phyloP scores from a whole-genome alignment of 257 asterid species.

The Salvia splendens region DNA sequence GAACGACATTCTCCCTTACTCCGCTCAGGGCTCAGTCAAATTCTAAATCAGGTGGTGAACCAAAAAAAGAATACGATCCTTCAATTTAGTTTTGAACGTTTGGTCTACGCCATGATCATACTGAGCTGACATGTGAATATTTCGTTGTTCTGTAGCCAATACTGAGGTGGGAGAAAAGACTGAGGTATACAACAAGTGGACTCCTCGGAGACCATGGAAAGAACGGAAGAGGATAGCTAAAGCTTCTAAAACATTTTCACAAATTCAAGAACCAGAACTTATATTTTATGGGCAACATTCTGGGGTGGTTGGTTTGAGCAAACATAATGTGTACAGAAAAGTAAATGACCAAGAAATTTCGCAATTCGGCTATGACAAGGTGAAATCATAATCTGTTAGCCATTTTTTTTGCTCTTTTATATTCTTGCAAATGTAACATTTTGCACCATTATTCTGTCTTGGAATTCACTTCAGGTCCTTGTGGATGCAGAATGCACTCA shows the following conservation, averaged over 20 bases:
- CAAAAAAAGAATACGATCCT: slow-evolving; percentile 18
- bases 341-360: slow-evolving; percentile 41
- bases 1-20: slow-evolving; percentile 71
- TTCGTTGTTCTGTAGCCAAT: slow-evolving; percentile 35
- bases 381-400: slow-evolving; percentile 13
- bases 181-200: slow-evolving; percentile 71
- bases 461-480: slow-evolving; percentile 62
- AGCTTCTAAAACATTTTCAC: slow-evolving; percentile 41
- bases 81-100: slow-evolving; percentile 2
- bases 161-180: slow-evolving; percentile 34
- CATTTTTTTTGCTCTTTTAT: slow-evolving; percentile 14
- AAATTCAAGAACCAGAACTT: slow-evolving; percentile 75
- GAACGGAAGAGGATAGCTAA: slow-evolving; percentile 73
- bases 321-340: slow-evolving; percentile 45
- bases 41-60: slow-evolving; percentile 46
- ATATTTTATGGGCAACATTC: slow-evolving; percentile 72
- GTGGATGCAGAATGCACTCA: slow-evolving; percentile 99
- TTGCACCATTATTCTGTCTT: slow-evolving; percentile 19
- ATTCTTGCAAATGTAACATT: not conserved
- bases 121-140: slow-evolving; percentile 21
- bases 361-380: slow-evolving; percentile 85
- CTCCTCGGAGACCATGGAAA: slow-evolving; percentile 72
- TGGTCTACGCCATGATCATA: slow-evolving; percentile 24
- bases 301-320: slow-evolving; percentile 81
- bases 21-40: slow-evolving; percentile 50